Conservation (phyloP, 2,329 filamentous ascomycete species). For the Xylariaceae sp. region DNA sequence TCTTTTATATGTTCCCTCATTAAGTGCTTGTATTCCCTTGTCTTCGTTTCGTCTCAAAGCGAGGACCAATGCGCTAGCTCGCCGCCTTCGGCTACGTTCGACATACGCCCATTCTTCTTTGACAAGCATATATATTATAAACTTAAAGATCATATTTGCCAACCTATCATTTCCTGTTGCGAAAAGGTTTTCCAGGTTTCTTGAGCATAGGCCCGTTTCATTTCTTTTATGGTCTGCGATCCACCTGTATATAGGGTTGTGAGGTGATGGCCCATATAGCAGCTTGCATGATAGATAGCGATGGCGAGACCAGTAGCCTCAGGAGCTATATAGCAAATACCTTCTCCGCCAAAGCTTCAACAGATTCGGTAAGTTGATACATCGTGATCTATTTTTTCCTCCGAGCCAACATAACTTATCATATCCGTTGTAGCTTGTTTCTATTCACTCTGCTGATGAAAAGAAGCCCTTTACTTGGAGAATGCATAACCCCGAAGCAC, state of each 20-base stretch:
- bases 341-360: conserved; percentile 52
- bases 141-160: conserved; percentile 34
- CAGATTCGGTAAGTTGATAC: conserved; percentile 50
- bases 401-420: conserved; percentile 37
- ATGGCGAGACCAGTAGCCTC: conserved; percentile 46
- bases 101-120: conserved; percentile 30
- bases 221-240: conserved; percentile 32
- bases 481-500: conserved; percentile 61
- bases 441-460: conserved; percentile 46
- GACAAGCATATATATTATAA: conserved; percentile 41
- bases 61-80: conserved; percentile 19
- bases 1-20: conserved; percentile 24
- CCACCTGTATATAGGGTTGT: conserved; percentile 37
- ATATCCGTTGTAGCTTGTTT: conserved; percentile 36
- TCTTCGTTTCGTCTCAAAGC: conserved; percentile 31
- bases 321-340: conserved; percentile 59
- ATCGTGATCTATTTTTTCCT: conserved; percentile 6
- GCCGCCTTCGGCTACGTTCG: conserved; percentile 29
- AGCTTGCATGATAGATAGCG: conserved; percentile 60
- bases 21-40: conserved; percentile 37
- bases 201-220: conserved; percentile 40
- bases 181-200: conserved; percentile 37
- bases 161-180: conserved; percentile 38
- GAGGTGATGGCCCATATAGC: conserved; percentile 66
- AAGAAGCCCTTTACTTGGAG: conserved; percentile 61